Base-by-base conservation (phyloP, 257 asterid genomes). In the Nicotiana otophora region DNA sequence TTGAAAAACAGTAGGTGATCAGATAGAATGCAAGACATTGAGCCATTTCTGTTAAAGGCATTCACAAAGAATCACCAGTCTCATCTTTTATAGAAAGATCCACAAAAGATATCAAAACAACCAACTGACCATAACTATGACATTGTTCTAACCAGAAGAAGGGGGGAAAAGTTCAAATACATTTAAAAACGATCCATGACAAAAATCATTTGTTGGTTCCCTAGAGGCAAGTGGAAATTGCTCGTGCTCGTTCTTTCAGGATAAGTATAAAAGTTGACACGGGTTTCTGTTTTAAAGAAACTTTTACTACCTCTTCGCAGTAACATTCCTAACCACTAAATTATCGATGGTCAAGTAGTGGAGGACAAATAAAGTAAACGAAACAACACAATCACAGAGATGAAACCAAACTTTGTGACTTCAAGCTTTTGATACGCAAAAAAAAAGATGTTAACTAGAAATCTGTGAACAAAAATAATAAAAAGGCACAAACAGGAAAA, bases 1-100 rank as follows among this genome's bases (percentile, higher is more conserved):
- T 81, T 78, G 77, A 84, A 83, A 85, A 86, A 42, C 67, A 42
- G 78, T 66, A 17, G 26, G 61, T 57, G 34, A 87, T 57, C 85
- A 86, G 79, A 78, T 57, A 58, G 63, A 81, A 62, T 16, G 70
- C 33, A 76, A 64, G 31, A 33, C 33, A 62, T 12, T 72, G 78
- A 63, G 77, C 51, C 39, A 80, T 46, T 70, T 61, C 54, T 55
- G 36, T 39, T 62, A 34, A 64, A 87, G 12, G 57, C 53, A 80
- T 46, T 70, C 75, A 48, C 14, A 57, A 61, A 15, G 33, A 58
- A 62, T 85, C 75, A 64, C 62, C 20, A 46, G 39, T 48, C 79
- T 48, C 79, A 48, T 46, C 39, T 26, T 66, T 68, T 57, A 62
- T 69, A 81, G 57, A 39, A 58, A 15, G 62, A 7, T 74, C 42